These are phyloP conservation scores for Castanea sativa DNA, from an alignment of 306 rosid genomes.

Conservation along the genomic window DNA sequence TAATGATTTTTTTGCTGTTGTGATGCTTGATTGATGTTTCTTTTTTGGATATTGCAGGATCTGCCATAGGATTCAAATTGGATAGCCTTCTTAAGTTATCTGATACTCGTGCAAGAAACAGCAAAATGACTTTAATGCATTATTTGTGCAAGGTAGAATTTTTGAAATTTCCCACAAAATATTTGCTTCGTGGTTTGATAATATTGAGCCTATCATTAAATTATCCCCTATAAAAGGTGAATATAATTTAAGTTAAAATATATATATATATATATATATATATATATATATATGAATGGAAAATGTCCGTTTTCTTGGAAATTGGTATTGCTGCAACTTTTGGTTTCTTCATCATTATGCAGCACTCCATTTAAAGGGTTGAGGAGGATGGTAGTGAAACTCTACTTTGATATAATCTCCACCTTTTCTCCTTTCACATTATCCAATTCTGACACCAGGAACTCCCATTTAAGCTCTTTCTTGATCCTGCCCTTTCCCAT, in stretches of 20 bases:
- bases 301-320: constrained; percentile 3
- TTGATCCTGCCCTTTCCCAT: not conserved
- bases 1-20: constrained; percentile 6
- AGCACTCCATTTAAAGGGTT: constrained; percentile 15
- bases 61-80: constrained; percentile 96
- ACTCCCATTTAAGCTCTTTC: not conserved
- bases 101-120: constrained; percentile 97
- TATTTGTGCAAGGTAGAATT: constrained; percentile 89
- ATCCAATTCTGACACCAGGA: not conserved
- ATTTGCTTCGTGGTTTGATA: constrained; percentile 1
- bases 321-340: not conserved
- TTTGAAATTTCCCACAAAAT: constrained; percentile 16
- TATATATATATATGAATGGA: not conserved
- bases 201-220: constrained; percentile 5
- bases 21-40: constrained; percentile 17
- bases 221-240: not conserved
- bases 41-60: constrained; percentile 57
- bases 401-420: not conserved
- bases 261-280: too few relatives aligned
- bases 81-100: constrained; percentile 98
- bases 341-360: not conserved
- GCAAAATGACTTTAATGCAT: constrained; percentile 99
- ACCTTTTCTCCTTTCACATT: not conserved
- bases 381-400: not conserved
- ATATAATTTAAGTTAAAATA: not conserved